Conservation (phyloP, 2,329 filamentous ascomycete species). For the Verticillium longisporum region DNA sequence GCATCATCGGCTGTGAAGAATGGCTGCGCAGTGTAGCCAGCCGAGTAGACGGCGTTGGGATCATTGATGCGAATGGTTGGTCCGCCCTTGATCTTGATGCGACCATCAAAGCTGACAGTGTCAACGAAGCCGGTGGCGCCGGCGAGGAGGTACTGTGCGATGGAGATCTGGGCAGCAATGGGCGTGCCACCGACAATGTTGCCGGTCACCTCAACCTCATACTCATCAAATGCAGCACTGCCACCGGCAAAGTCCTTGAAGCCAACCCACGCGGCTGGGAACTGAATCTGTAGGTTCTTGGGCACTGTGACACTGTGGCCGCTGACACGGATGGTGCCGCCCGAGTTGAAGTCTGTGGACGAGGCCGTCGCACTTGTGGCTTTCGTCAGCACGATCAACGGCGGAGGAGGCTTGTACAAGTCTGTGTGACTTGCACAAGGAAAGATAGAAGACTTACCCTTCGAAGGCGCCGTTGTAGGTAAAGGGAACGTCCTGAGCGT, state of each 20-base stretch:
- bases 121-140: constrained; percentile 26
- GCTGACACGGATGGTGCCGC: constrained; percentile 36
- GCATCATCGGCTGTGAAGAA: constrained; percentile 39
- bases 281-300: constrained; percentile 41
- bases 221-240: neutral
- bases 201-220: constrained; percentile 20
- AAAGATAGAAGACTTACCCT: neutral
- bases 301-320: constrained; percentile 37
- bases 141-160: constrained; percentile 27
- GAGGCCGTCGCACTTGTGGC: constrained; percentile 18
- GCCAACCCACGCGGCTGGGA: constrained; percentile 37
- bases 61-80: constrained; percentile 32
- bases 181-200: constrained; percentile 27
- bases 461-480: constrained; percentile 10
- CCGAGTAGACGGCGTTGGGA: constrained; percentile 32
- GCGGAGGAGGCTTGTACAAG: neutral
- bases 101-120: constrained; percentile 22
- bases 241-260: constrained; percentile 27
- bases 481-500: constrained; percentile 7
- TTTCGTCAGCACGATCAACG: neutral
- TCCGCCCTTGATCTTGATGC: constrained; percentile 26
- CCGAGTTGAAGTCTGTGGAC: constrained; percentile 33
- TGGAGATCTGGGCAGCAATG: constrained; percentile 29
- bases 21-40: constrained; percentile 24
- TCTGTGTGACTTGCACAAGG: neutral